phyloP scores from a whole-genome alignment of 2,329 filamentous ascomycete species.

The Pseudocercospora ulei region DNA sequence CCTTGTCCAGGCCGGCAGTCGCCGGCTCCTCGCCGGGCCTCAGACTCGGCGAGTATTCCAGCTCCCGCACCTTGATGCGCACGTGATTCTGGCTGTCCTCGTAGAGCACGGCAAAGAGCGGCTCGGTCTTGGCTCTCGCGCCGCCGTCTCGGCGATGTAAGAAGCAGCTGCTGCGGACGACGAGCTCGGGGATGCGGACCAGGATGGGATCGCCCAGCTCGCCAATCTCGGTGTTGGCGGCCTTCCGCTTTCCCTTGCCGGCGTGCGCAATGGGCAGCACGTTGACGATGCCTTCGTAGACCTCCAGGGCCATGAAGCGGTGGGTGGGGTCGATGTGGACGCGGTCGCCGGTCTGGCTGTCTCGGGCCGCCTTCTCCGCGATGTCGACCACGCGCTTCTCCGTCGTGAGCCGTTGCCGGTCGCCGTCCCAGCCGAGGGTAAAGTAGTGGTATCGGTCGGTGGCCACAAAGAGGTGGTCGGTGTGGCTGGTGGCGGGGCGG shows the following conservation, averaged over 20 bases:
- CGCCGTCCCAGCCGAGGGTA: conserved; percentile 69
- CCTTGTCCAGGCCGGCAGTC: conserved; percentile 47
- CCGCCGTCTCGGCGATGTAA: conserved; percentile 45
- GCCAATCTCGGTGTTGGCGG: conserved; percentile 43
- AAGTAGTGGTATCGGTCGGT: conserved; percentile 89
- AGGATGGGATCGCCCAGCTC: conserved; percentile 54
- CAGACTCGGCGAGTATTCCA: conserved; percentile 44
- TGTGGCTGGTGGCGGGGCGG: conserved; percentile 60
- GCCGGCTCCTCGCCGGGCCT: conserved; percentile 40
- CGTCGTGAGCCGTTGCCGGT: conserved; percentile 46
- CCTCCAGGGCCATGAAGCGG: conserved; percentile 55
- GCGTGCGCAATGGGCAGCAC: conserved; percentile 52
- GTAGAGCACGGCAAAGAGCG: conserved; percentile 56
- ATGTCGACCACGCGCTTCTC: conserved; percentile 52
- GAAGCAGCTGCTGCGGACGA: conserved; percentile 57
- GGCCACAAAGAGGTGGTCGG: conserved; percentile 82
- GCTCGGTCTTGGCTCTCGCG: conserved; percentile 39
- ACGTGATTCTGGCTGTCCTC: conserved; percentile 52
- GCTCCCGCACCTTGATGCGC: conserved; percentile 47
- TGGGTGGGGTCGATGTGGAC: conserved; percentile 76
- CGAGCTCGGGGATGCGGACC: conserved; percentile 56
- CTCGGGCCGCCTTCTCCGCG: conserved; percentile 53
- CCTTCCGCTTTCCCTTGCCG: conserved; percentile 42
- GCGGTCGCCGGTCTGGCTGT: conserved; percentile 72
- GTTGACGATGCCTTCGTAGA: conserved; percentile 59